Percentiles rank a stretch among this genome's conserved stretches.
phyloP scores from a whole-genome alignment of 2,329 filamentous ascomycete genomes.

The Daldinia sp. region DNA sequence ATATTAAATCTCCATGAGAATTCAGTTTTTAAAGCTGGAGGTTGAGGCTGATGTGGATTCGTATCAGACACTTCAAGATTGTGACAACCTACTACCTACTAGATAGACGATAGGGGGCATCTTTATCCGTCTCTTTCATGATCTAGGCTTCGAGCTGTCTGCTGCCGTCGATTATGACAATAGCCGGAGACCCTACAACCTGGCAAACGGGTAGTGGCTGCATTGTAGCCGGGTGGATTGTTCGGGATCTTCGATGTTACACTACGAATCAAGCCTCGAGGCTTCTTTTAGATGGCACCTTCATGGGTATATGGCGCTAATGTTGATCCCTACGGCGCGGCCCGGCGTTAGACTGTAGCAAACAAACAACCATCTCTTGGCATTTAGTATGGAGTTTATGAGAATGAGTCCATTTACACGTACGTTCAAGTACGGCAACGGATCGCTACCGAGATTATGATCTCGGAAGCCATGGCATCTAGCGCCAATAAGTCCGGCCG shows the following conservation, averaged over 20 bases:
- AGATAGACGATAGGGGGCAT: background rate
- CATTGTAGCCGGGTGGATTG: slow-evolving; percentile 20
- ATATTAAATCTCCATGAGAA: background rate
- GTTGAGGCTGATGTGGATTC: slow-evolving; percentile 1
- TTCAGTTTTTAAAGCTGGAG: slow-evolving; percentile 5
- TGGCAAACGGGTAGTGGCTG: slow-evolving; percentile 30
- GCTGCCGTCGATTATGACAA: slow-evolving; percentile 29
- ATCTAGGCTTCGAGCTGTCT: slow-evolving; percentile 23
- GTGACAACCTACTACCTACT: background rate
- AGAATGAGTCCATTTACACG: slow-evolving; percentile 14
- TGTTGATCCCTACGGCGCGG: slow-evolving; percentile 34
- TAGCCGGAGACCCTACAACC: slow-evolving; percentile 11
- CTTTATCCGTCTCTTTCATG: slow-evolving; percentile 14
- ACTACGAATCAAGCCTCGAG: slow-evolving; percentile 27
- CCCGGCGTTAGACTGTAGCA: slow-evolving; percentile 34
- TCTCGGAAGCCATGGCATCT: slow-evolving; percentile 30
- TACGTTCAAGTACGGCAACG: slow-evolving; percentile 22
- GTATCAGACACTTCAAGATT: background rate
- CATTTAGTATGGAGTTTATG: slow-evolving; percentile 10
- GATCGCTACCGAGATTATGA: slow-evolving; percentile 35
- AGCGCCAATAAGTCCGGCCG: slow-evolving; percentile 8
- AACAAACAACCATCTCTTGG: slow-evolving; percentile 35
- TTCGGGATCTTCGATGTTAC: slow-evolving; percentile 34
- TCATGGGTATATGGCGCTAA: slow-evolving; percentile 24
- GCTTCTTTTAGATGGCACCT: slow-evolving; percentile 14